phyloP scores from a whole-genome alignment of 306 rosid genomes.

The Cucurbita moschata region DNA sequence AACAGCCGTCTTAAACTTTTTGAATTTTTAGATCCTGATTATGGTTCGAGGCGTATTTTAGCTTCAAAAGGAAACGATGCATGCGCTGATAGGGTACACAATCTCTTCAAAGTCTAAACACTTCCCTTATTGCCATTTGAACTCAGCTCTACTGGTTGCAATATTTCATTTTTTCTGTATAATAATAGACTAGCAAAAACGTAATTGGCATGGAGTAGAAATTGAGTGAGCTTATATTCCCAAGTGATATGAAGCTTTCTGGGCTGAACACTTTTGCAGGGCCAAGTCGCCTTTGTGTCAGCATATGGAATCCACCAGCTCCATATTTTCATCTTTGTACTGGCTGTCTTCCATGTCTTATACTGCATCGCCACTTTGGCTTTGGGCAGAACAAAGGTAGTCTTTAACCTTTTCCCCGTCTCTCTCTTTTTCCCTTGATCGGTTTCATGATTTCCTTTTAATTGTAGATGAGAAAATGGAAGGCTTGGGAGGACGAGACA shows the following conservation, averaged over 20 bases:
- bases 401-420: background rate
- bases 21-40: slow-evolving; percentile 11
- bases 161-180: background rate
- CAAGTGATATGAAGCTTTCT: background rate
- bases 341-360: slow-evolving; percentile 54
- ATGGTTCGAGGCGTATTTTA: slow-evolving; percentile 18
- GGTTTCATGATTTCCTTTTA: background rate
- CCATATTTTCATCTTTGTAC: slow-evolving; percentile 64
- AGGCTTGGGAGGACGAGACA: slow-evolving; percentile 64
- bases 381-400: slow-evolving; percentile 65
- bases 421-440: background rate
- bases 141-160: background rate
- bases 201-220: background rate
- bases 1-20: slow-evolving; percentile 13
- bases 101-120: background rate
- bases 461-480: slow-evolving; percentile 71
- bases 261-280: slow-evolving; percentile 22
- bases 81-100: slow-evolving; percentile 20
- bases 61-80: slow-evolving; percentile 21
- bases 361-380: slow-evolving; percentile 47
- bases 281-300: slow-evolving; percentile 53
- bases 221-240: background rate
- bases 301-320: slow-evolving; percentile 90
- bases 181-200: background rate
- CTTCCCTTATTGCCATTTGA: background rate